phyloP scores from a whole-genome alignment of 345 rosid genomes.

The Eucalyptus regnans region DNA sequence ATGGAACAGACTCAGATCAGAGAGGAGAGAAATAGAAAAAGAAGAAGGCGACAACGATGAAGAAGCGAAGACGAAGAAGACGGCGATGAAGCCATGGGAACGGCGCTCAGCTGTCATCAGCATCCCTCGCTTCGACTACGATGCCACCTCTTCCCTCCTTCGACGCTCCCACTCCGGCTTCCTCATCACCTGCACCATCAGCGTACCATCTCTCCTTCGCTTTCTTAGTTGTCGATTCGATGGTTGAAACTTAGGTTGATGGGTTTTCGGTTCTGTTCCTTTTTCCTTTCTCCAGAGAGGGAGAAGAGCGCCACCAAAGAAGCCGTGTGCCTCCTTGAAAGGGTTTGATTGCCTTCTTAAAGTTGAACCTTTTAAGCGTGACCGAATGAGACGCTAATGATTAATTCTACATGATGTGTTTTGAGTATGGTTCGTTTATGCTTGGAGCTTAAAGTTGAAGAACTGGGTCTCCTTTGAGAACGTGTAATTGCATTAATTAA shows the following conservation, averaged over 20 bases:
- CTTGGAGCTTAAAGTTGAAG: not conserved
- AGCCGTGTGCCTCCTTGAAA: conserved; percentile 63
- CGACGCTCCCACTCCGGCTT: conserved; percentile 70
- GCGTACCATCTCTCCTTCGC: conserved; percentile 6
- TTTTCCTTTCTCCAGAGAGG: conserved; percentile 39
- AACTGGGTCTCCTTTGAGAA: not conserved
- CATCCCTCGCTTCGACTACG: conserved; percentile 90
- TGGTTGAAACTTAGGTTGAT: not conserved
- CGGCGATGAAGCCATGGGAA: conserved; percentile 59
- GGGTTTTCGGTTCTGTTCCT: no score
- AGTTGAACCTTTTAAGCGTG: not conserved
- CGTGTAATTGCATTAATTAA: no score
- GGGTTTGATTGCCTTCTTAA: conserved; percentile 17
- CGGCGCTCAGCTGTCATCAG: conserved; percentile 58
- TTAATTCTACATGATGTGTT: no score
- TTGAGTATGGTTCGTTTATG: no score
- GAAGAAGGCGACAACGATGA: conserved; percentile 8
- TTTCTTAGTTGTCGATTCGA: not conserved
- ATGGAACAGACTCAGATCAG: not conserved
- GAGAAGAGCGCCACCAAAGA: conserved; percentile 95
- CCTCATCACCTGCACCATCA: conserved; percentile 72
- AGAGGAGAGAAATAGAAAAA: not conserved
- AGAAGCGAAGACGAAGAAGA: not conserved
- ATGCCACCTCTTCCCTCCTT: conserved; percentile 69
- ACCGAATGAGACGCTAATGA: not conserved